Percentiles rank a stretch among this genome's conserved stretches.
These are phyloP conservation scores for Juglanconis sp. DNA, from an alignment of 2,329 filamentous ascomycete species.

Conservation along the genomic window DNA sequence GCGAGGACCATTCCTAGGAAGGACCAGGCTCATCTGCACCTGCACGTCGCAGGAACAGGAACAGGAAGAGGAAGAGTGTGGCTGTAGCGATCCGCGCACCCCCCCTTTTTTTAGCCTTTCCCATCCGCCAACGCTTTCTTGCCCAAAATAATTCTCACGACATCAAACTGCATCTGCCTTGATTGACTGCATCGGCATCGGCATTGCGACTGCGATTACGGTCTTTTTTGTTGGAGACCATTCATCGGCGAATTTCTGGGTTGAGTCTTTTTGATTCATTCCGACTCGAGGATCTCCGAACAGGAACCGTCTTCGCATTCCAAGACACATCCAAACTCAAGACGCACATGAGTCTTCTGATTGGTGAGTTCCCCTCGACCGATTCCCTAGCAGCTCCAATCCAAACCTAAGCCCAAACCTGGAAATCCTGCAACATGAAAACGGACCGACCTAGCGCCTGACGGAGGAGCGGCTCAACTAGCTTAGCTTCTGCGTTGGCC, in stretches of 20 bases:
- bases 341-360: slow-evolving; percentile 14
- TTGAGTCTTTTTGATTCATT: too few relatives aligned
- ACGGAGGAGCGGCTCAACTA: neutral
- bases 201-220: too few relatives aligned
- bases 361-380: slow-evolving; percentile 13
- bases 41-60: neutral
- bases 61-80: neutral
- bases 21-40: too few relatives aligned
- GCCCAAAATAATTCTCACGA: too few relatives aligned
- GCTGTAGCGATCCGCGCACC: neutral
- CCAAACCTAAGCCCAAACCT: neutral
- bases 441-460: neutral
- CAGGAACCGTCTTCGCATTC: neutral
- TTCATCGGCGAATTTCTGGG: too few relatives aligned
- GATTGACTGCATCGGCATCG: too few relatives aligned
- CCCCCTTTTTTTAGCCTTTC: neutral
- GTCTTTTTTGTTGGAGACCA: too few relatives aligned
- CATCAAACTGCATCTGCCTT: too few relatives aligned
- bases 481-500: neutral
- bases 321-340: slow-evolving; percentile 1
- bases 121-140: too few relatives aligned
- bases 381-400: slow-evolving; percentile 10
- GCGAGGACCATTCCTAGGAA: too few relatives aligned
- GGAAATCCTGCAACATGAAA: neutral
- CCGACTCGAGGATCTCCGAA: neutral